phyloP scores from a whole-genome alignment of 73 alveolate genomes.

The Effrenium voratum region DNA sequence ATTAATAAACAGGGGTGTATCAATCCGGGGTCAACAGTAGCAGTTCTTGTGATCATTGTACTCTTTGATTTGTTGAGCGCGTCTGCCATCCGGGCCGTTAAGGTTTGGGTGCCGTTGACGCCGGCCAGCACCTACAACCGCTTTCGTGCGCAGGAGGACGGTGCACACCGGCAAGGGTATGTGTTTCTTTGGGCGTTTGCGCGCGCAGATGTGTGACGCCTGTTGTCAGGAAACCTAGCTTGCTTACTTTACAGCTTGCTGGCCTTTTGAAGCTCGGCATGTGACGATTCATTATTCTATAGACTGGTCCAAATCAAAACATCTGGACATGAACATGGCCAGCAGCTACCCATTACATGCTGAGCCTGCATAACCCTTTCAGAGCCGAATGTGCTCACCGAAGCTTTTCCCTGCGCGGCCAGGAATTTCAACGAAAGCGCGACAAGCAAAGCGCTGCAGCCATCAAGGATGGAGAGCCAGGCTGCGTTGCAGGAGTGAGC shows the following conservation, averaged over 20 bases:
- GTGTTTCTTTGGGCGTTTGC: neutral
- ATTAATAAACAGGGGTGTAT: too few species aligned
- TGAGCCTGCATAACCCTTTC: neutral
- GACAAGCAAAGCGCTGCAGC: neutral
- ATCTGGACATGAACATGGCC: neutral
- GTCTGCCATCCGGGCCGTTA: too few species aligned
- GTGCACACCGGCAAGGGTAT: neutral
- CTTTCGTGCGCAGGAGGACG: slow-evolving; percentile 48
- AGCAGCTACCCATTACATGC: neutral
- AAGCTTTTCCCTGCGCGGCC: neutral
- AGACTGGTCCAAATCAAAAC: too few species aligned
- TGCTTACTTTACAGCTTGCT: neutral
- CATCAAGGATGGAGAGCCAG: slow-evolving; percentile 63
- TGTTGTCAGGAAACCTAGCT: neutral
- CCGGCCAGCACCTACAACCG: slow-evolving; percentile 82
- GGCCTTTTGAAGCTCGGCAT: neutral
- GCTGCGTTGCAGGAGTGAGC: neutral
- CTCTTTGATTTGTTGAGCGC: too few species aligned
- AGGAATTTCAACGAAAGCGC: neutral
- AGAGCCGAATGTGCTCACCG: neutral
- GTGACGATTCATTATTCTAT: too few species aligned
- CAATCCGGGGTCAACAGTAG: too few species aligned
- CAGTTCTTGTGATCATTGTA: too few species aligned
- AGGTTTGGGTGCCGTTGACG: slow-evolving; percentile 85
- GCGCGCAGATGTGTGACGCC: neutral